Evolutionary conservation across 2,329 filamentous ascomycete species (phyloP), one percentile per base, ranked within the genome.

Genomic region (Fusarium sp.): DNA sequence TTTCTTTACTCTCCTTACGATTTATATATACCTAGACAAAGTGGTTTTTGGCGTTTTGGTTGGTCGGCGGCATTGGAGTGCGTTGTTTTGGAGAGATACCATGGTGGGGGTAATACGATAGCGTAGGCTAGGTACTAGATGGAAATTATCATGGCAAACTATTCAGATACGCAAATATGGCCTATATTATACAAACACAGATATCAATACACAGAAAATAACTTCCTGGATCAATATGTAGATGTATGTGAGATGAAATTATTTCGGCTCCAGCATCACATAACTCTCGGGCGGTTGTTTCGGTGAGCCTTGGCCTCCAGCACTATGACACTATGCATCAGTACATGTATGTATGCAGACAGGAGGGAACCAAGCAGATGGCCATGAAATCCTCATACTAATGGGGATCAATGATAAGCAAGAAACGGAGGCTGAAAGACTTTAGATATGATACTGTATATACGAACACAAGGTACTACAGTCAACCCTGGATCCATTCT

Each of bases 71-170:
- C 41, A 52, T 35, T 27, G 21, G 37, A 49, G 40, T 48, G 23
- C 59, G 49, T 62, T 27, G 42, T 52, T 56, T 60, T 41, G 31
- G 52, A 20, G 25, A 67, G 59, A 71, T 68, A 70, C 59, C 67
- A 70, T 53, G 23, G 21, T 10, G 23, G 37, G 60, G 33, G 53
- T 65, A 67, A 67, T 67, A 33, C 23, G 37, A 23, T 33, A 42
- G 18, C 41, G 23, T 17, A 13, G 42, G 50, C 6, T 48, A n/a
- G n/a, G n/a, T n/a, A 21, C 17, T 15, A 13, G 11, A 18, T 53
- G n/a, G 29, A 15, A 36, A 18, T 37, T 14, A 48, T 29, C 25
- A 55, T n/a, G 35, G 15, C 18, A 27, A 33, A 18, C 23, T 25
- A 29, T 57, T 23, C 21, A 15, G 37, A 39, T 18, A 43, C 25